A percentile compares a stretch with the other conserved stretches of the same genome.
Evolutionary conservation across 129 eudicot genomes (phyloP).

Genomic region (Scalesia atractyloides): DNA sequence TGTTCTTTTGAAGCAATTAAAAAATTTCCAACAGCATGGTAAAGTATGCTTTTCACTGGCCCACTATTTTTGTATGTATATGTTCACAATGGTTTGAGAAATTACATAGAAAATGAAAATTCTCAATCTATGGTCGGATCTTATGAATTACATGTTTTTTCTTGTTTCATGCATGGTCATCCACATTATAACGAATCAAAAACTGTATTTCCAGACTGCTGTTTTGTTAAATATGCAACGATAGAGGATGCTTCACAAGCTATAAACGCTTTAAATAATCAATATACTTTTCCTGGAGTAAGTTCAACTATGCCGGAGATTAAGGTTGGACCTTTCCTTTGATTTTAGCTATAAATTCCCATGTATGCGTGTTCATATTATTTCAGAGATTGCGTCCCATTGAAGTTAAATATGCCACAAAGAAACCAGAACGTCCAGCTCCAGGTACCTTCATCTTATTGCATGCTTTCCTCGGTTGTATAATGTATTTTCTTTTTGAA

Average conservation of each 20-base stretch:
- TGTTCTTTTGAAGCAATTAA: conserved; percentile 62
- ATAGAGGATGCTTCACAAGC: conserved; percentile 83
- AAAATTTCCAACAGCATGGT: conserved; percentile 59
- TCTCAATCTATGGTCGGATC: conserved; percentile 18
- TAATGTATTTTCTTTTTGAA: background rate
- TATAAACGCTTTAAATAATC: conserved; percentile 54
- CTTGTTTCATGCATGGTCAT: conserved; percentile 21
- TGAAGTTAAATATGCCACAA: conserved; percentile 76
- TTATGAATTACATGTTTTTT: background rate
- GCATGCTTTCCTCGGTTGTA: conserved; percentile 1
- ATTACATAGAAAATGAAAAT: conserved; percentile 6
- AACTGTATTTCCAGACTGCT: conserved; percentile 53
- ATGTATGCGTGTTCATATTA: conserved; percentile 15
- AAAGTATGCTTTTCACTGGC: conserved; percentile 23
- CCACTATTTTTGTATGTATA: conserved; percentile 1
- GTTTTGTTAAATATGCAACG: conserved; percentile 79
- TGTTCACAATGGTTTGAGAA: conserved; percentile 12
- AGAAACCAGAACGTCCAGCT: conserved; percentile 73
- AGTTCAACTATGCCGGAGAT: conserved; percentile 25
- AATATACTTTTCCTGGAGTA: conserved; percentile 77
- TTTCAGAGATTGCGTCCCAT: conserved; percentile 61
- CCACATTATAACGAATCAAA: background rate
- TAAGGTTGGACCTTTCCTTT: conserved; percentile 1
- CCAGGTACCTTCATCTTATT: conserved; percentile 46
- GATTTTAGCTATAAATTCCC: conserved; percentile 10